Base-by-base conservation (phyloP, 176 grass and related monocot species). In the Bromus sterilis region DNA sequence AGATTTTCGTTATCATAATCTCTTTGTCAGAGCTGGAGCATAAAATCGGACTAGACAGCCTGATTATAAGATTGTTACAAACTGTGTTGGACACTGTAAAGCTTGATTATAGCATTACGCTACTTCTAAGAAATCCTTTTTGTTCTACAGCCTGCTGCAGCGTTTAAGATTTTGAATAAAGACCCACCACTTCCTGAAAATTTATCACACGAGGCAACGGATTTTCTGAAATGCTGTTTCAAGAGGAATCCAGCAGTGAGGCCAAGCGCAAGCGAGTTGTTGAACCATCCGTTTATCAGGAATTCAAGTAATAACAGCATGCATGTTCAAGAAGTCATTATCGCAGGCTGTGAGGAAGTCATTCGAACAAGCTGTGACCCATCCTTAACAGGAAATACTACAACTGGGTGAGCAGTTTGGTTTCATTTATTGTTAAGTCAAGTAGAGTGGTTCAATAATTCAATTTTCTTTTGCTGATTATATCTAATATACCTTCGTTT, bases 81-180 rank as follows among this genome's bases (percentile, higher is more conserved):
- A n/a, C n/a, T n/a, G n/a, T n/a, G n/a, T n/a, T n/a, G n/a, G n/a
- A n/a, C n/a, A n/a, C n/a, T n/a, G n/a, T n/a, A n/a, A n/a, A n/a
- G n/a, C n/a, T n/a, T n/a, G n/a, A n/a, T n/a, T n/a, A n/a, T n/a
- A n/a, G n/a, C n/a, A n/a, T n/a, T n/a, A n/a, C n/a, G n/a, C 14
- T 76, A 59, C 18, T 24, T 68, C 28, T 76, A 76, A 69, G 10
- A 33, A 59, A 61, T 14, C 53, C 63, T 83, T 82, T 56, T 21
- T 77, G 6, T 64, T 36, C 24, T 57, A 62, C 88, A 98, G 92
- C 71, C 86, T 36, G 86, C 91, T 31, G 96, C 93, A 29, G 90
- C 95, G 90, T 98, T 98, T 86, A 98, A 86, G 44, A 87, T 98
- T 32, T 84, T 98, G 83, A 71, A 88, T 79, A 89, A 89, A 61